phyloP scores from a whole-genome alignment of 2,329 filamentous ascomycete species.

The Botryotinia convoluta region DNA sequence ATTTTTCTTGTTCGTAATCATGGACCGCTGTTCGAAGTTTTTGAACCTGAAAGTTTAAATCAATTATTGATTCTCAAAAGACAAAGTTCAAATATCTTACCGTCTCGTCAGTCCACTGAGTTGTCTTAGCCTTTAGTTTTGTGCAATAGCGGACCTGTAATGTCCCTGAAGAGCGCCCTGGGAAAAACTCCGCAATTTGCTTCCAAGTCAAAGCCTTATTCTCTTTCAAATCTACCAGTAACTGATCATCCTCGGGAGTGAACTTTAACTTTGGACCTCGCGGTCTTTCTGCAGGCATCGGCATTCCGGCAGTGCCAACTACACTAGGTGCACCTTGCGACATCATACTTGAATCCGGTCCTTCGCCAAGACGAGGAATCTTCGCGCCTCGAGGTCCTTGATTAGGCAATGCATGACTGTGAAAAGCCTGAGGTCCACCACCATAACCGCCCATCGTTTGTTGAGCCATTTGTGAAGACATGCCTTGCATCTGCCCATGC shows the following conservation, averaged over 20 bases:
- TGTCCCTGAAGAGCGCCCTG: conserved; percentile 83
- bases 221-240: conserved; percentile 88
- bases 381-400: conserved; percentile 64
- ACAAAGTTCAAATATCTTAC: conserved; percentile 53
- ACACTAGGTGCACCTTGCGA: conserved; percentile 71
- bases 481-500: conserved; percentile 40
- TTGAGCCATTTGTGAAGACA: conserved; percentile 56
- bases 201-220: conserved; percentile 96
- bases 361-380: conserved; percentile 60
- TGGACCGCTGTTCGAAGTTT: conserved; percentile 74
- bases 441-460: conserved; percentile 51
- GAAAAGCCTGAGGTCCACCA: conserved; percentile 46
- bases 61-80: conserved; percentile 25
- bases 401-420: conserved; percentile 79
- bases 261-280: conserved; percentile 91
- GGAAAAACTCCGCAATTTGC: conserved; percentile 95
- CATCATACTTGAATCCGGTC: conserved; percentile 41
- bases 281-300: conserved; percentile 73
- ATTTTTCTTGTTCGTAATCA: conserved; percentile 88
- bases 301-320: conserved; percentile 85
- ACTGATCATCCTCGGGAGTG: conserved; percentile 83
- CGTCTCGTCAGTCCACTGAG: conserved; percentile 90
- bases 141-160: conserved; percentile 93
- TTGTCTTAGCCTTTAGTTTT: conserved; percentile 90
- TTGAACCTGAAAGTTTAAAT: conserved; percentile 56